Conservation (phyloP, 352 stramenopile species). For the Phytophthora cryptogea region DNA sequence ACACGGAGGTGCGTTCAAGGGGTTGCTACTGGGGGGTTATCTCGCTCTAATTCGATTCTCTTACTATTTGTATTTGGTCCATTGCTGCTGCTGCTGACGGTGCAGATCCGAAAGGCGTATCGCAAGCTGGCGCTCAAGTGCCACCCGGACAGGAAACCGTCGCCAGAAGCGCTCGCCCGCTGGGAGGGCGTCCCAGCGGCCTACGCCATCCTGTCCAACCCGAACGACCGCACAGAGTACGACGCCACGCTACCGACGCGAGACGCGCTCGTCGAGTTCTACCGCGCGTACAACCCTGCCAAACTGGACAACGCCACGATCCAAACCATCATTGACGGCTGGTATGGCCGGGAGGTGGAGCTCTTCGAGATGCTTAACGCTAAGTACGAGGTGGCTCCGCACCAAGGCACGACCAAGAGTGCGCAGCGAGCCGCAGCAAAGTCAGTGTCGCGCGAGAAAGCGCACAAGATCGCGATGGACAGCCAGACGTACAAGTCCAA, state of each 20-base stretch:
- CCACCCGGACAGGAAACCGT: slow-evolving; percentile 93
- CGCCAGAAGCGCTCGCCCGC: slow-evolving; percentile 56
- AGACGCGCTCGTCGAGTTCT: slow-evolving; percentile 83
- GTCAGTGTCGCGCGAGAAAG: slow-evolving; percentile 55
- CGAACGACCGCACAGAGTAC: slow-evolving; percentile 79
- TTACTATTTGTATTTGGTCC: too few species aligned
- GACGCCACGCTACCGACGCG: slow-evolving; percentile 77
- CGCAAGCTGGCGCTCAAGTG: slow-evolving; percentile 85
- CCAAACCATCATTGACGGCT: slow-evolving; percentile 86
- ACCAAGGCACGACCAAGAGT: slow-evolving; percentile 68
- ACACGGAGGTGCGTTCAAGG: slow-evolving; percentile 56
- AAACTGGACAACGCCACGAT: slow-evolving; percentile 88
- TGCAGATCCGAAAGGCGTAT: slow-evolving; percentile 93
- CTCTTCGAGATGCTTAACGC: slow-evolving; percentile 87
- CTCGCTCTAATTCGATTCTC: too few species aligned
- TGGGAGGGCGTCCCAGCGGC: slow-evolving; percentile 81
- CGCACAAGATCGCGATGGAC: slow-evolving; percentile 63
- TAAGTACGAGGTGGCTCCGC: slow-evolving; percentile 85
- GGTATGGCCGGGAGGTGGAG: slow-evolving; percentile 83
- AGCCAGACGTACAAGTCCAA: slow-evolving; percentile 60
- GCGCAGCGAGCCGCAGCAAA: slow-evolving; percentile 43
- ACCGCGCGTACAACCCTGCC: slow-evolving; percentile 81
- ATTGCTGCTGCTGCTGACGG: neutral
- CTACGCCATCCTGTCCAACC: slow-evolving; percentile 79
- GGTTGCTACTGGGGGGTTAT: too few species aligned